These are phyloP conservation scores for Yarrowia sp. DNA, from an alignment of 805 yeast genomes.

Conservation along the genomic window DNA sequence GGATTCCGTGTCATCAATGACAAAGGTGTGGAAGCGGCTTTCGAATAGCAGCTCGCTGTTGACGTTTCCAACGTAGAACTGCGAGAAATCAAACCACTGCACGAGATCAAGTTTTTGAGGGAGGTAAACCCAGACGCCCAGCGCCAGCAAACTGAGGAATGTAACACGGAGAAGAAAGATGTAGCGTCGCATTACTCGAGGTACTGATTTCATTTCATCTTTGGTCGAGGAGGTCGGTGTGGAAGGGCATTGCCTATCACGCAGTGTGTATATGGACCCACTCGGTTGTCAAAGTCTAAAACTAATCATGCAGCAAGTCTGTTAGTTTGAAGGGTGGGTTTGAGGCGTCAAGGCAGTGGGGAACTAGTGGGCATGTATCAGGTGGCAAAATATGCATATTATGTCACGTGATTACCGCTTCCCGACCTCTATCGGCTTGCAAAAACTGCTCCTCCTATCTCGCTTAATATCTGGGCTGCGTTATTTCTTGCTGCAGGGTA, in stretches of 20 bases:
- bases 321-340: too few relatives aligned
- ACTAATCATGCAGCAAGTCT: too few relatives aligned
- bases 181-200: not conserved
- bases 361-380: too few relatives aligned
- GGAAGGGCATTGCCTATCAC: not conserved
- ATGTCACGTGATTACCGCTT: too few relatives aligned
- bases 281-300: not conserved
- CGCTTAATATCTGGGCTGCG: too few relatives aligned
- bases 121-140: not conserved
- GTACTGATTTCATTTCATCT: not conserved
- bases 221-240: not conserved
- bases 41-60: not conserved
- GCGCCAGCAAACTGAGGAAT: too few relatives aligned
- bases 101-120: not conserved
- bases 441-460: too few relatives aligned
- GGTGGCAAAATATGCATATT: too few relatives aligned
- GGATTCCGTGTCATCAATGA: constrained; percentile 17
- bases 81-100: not conserved
- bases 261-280: not conserved
- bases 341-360: too few relatives aligned
- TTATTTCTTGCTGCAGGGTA: too few relatives aligned
- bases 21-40: constrained; percentile 2
- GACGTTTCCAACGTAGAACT: not conserved
- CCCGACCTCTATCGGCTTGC: too few relatives aligned
- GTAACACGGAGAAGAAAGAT: too few relatives aligned